Conservation (phyloP, 352 stramenopile genomes). For the Pythium dissotocum region DNA sequence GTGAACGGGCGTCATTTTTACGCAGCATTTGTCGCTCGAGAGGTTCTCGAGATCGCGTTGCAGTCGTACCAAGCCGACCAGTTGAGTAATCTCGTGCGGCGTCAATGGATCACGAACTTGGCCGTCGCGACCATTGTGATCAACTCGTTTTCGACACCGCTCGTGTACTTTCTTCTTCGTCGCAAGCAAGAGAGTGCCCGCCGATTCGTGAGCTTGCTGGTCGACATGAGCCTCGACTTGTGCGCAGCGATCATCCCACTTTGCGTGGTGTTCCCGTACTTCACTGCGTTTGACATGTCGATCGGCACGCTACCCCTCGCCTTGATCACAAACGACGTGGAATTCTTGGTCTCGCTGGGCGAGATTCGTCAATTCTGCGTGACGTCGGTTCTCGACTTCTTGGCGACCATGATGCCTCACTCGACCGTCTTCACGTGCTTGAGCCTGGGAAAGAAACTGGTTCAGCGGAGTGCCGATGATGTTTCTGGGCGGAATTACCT, state of each 20-base stretch:
- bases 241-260: slow-evolving; percentile 20
- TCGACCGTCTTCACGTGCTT: slow-evolving; percentile 16
- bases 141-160: slow-evolving; percentile 21
- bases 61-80: slow-evolving; percentile 21
- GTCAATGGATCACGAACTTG: slow-evolving; percentile 19
- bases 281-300: slow-evolving; percentile 7
- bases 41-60: slow-evolving; percentile 17
- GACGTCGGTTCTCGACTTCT: slow-evolving; percentile 15
- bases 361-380: slow-evolving; percentile 25
- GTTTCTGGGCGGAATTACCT: background rate
- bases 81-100: slow-evolving; percentile 9
- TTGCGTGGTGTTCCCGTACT: slow-evolving; percentile 15
- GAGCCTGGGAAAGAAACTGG: slow-evolving; percentile 11
- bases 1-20: slow-evolving; percentile 23
- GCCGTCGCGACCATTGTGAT: slow-evolving; percentile 13
- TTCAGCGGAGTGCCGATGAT: background rate
- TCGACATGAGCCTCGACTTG: slow-evolving; percentile 25
- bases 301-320: slow-evolving; percentile 1
- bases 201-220: slow-evolving; percentile 15
- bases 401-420: slow-evolving; percentile 18
- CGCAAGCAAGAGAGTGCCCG: slow-evolving; percentile 11
- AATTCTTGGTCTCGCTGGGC: slow-evolving; percentile 5
- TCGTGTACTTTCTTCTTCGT: slow-evolving; percentile 7
- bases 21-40: slow-evolving; percentile 9
- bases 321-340: slow-evolving; percentile 13